These are phyloP conservation scores for Mortierella sp. DNA, from an alignment of 371 early-diverging fungal genomes.

Conservation along the genomic window DNA sequence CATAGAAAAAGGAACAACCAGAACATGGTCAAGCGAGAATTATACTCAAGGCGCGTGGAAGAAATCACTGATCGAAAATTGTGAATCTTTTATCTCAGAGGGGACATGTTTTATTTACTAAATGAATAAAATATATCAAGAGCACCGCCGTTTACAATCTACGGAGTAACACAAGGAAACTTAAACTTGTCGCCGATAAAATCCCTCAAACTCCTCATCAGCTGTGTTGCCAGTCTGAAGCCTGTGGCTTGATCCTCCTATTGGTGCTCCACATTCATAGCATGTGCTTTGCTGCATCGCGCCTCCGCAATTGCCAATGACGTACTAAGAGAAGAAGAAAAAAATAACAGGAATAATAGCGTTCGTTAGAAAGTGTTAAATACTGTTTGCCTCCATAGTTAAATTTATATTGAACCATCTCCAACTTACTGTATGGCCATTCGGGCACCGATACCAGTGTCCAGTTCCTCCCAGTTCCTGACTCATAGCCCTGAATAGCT, in stretches of 20 bases:
- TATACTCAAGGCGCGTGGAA: too few species aligned
- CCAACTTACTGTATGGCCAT: slow-evolving; percentile 51
- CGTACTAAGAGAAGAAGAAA: slow-evolving; percentile 24
- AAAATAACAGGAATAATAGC: background rate
- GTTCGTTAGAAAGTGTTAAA: background rate
- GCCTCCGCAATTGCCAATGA: slow-evolving; percentile 36
- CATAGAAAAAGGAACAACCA: too few species aligned
- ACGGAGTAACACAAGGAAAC: too few species aligned
- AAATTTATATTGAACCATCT: background rate
- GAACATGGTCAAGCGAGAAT: too few species aligned
- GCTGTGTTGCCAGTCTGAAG: slow-evolving; percentile 18
- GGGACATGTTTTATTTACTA: too few species aligned
- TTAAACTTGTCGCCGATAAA: background rate
- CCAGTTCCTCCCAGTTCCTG: slow-evolving; percentile 51
- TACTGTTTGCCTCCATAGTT: background rate
- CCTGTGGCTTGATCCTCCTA: slow-evolving; percentile 32
- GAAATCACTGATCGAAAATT: too few species aligned
- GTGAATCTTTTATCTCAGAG: too few species aligned
- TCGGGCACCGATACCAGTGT: slow-evolving; percentile 60
- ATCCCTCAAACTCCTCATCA: slow-evolving; percentile 32
- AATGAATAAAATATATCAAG: too few species aligned
- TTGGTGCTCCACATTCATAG: slow-evolving; percentile 32
- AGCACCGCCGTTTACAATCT: too few species aligned
- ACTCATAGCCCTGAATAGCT: slow-evolving; percentile 56
- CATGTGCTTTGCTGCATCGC: slow-evolving; percentile 21